A percentile compares a stretch with the other conserved stretches of the same genome.
phyloP scores from a whole-genome alignment of 352 stramenopile genomes.

The Globisporangium orthogonon region DNA sequence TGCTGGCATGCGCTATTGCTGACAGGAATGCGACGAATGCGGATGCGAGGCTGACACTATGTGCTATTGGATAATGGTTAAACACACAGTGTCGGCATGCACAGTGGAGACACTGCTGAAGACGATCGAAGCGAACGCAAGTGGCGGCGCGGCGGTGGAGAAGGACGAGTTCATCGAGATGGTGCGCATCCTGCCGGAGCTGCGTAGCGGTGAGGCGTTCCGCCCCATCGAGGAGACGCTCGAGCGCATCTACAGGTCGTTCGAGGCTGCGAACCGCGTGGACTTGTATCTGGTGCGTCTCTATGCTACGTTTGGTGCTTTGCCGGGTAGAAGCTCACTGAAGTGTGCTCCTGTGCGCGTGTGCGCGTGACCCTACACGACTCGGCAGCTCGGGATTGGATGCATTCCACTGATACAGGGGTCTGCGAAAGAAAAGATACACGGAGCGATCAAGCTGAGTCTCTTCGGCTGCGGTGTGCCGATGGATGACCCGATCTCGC shows the following conservation, averaged over 20 bases:
- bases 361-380: too few species aligned
- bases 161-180: constrained; percentile 58
- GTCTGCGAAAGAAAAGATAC: constrained; percentile 45
- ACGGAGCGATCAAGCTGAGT: constrained; percentile 51
- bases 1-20: too few species aligned
- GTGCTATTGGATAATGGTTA: background rate
- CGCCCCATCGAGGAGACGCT: constrained; percentile 58
- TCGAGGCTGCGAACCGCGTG: constrained; percentile 43
- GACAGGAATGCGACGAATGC: background rate
- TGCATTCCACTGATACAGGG: constrained; percentile 51
- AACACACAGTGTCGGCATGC: constrained; percentile 29
- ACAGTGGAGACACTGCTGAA: constrained; percentile 27
- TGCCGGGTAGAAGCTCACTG: background rate
- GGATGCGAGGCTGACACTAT: background rate
- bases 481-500: constrained; percentile 24
- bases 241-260: constrained; percentile 57
- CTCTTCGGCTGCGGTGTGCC: constrained; percentile 29
- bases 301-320: background rate
- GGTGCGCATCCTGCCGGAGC: constrained; percentile 41
- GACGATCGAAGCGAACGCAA: constrained; percentile 28
- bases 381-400: constrained; percentile 36
- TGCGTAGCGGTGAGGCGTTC: constrained; percentile 54
- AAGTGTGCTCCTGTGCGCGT: background rate
- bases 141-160: constrained; percentile 19
- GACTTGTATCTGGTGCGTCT: constrained; percentile 46